Conservation (phyloP, 345 rosid genomes). For the Euphorbia peplus region DNA sequence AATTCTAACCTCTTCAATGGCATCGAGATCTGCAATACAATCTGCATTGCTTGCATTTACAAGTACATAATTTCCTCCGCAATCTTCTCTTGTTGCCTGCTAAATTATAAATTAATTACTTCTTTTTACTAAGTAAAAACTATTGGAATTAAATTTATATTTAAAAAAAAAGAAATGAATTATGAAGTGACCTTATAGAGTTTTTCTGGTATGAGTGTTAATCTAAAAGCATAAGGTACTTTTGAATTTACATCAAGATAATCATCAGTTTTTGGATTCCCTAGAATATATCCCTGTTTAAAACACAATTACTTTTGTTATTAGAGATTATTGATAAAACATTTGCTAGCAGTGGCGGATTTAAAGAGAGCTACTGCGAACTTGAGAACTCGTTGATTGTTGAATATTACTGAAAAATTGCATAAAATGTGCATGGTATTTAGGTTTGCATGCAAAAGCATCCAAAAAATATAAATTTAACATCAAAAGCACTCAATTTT, state of each 20-base stretch:
- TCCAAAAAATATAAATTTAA: no score
- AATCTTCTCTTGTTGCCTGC: conserved; percentile 20
- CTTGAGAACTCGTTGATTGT: no score
- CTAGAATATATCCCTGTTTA: conserved; percentile 35
- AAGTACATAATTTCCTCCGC: conserved; percentile 27
- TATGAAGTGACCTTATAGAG: conserved; percentile 23
- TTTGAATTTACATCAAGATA: conserved; percentile 23
- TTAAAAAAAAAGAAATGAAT: no score
- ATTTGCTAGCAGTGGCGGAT: no score
- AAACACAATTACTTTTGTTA: not conserved
- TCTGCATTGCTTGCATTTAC: conserved; percentile 26
- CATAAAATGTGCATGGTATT: no score
- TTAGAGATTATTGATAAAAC: not conserved
- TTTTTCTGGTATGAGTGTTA: conserved; percentile 34
- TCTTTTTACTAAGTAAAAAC: no score
- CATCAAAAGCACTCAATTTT: no score
- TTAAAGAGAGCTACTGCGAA: no score
- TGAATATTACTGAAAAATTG: no score
- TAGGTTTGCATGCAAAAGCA: no score
- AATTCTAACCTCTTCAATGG: conserved; percentile 28
- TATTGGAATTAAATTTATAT: no score
- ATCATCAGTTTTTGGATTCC: conserved; percentile 38
- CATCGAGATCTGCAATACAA: conserved; percentile 19
- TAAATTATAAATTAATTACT: not conserved
- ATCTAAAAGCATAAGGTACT: conserved; percentile 24